Conservation (phyloP, 2,329 filamentous ascomycete species). For the Fusarium foetens region DNA sequence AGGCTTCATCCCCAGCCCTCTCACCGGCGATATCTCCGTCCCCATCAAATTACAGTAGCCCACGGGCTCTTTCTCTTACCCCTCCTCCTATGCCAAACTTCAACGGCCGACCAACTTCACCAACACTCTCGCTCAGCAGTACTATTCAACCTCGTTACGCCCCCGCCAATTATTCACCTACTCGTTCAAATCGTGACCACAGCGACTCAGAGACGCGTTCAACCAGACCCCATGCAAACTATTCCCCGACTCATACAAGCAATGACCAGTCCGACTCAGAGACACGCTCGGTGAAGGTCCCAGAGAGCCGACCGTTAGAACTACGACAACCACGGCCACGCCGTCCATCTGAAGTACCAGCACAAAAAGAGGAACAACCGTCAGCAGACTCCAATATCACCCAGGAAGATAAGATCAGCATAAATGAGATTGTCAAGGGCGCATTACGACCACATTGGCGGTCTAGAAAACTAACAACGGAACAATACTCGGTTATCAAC, state of each 20-base stretch:
- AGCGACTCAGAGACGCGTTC: slow-evolving; percentile 60
- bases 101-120: slow-evolving; percentile 68
- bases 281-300: slow-evolving; percentile 25
- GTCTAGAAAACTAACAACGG: slow-evolving; percentile 80
- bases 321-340: slow-evolving; percentile 64
- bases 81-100: slow-evolving; percentile 72
- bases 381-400: slow-evolving; percentile 74
- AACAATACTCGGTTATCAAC: slow-evolving; percentile 94
- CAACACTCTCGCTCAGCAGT: slow-evolving; percentile 73
- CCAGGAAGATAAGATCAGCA: slow-evolving; percentile 84
- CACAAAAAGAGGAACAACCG: slow-evolving; percentile 72
- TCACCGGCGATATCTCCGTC: slow-evolving; percentile 74
- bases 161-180: slow-evolving; percentile 77
- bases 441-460: slow-evolving; percentile 86
- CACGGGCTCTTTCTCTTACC: slow-evolving; percentile 72
- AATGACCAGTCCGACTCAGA: slow-evolving; percentile 39
- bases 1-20: slow-evolving; percentile 69
- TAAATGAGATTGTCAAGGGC: slow-evolving; percentile 87
- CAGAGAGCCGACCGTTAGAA: slow-evolving; percentile 55
- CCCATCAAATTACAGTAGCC: slow-evolving; percentile 72
- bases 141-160: slow-evolving; percentile 79
- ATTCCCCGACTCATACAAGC: slow-evolving; percentile 63
- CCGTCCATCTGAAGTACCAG: slow-evolving; percentile 54
- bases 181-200: slow-evolving; percentile 26
- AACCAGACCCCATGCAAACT: slow-evolving; percentile 59